These are phyloP conservation scores for Pyrenopolyporus hunteri DNA, from an alignment of 495 filamentous ascomycete species.

Conservation along the genomic window DNA sequence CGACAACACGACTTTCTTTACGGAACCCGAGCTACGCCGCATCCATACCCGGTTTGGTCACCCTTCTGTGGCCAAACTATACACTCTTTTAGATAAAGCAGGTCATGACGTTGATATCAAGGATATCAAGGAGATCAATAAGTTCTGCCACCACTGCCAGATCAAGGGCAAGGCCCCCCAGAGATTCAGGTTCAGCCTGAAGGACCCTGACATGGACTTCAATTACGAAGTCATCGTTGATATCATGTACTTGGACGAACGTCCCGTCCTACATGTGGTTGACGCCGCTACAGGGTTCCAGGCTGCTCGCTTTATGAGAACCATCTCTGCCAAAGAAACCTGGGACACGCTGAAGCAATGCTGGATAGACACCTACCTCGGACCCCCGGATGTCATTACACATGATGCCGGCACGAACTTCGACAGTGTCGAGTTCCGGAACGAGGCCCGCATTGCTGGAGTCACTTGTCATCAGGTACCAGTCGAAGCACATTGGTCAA, in stretches of 20 bases:
- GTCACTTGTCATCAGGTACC: constrained; percentile 20
- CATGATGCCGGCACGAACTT: constrained; percentile 39
- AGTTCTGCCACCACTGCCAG: background rate
- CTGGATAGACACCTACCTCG: constrained; percentile 42
- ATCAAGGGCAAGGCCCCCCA: background rate
- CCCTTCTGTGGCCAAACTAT: background rate
- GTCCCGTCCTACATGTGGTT: constrained; percentile 14
- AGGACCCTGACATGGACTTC: constrained; percentile 25
- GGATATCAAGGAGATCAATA: background rate
- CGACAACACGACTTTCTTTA: background rate
- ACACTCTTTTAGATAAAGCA: background rate
- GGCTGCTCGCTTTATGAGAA: constrained; percentile 20
- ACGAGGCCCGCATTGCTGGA: constrained; percentile 5
- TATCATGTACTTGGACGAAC: constrained; percentile 25
- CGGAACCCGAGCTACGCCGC: background rate
- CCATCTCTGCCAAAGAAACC: constrained; percentile 18
- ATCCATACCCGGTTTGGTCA: background rate
- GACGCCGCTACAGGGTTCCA: constrained; percentile 18
- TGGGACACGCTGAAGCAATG: constrained; percentile 31
- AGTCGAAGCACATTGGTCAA: constrained; percentile 32
- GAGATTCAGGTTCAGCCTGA: constrained; percentile 18
- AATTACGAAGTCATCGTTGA: constrained; percentile 29
- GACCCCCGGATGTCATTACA: constrained; percentile 30
- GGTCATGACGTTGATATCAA: background rate
- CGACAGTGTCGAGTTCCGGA: constrained; percentile 32